phyloP scores from a whole-genome alignment of 148 eudicot genomes.

The Vaccinium macrocarpon region DNA sequence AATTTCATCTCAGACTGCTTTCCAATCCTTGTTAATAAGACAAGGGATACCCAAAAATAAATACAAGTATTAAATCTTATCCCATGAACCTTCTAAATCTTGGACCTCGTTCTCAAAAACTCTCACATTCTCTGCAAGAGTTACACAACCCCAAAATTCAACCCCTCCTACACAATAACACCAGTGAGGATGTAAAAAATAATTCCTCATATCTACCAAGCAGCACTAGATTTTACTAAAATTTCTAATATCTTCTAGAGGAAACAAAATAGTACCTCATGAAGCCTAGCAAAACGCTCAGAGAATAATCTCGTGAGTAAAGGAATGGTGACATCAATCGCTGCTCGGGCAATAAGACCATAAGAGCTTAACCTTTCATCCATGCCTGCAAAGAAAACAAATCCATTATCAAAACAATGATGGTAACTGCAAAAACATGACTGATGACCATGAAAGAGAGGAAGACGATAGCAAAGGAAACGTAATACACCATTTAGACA shows the following conservation, averaged over 20 bases:
- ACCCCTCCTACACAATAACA: not conserved
- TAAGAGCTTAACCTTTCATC: slow-evolving; percentile 96
- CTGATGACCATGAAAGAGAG: not conserved
- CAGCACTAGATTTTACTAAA: not conserved
- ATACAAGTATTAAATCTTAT: not conserved
- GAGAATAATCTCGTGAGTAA: slow-evolving; percentile 63
- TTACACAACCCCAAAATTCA: not conserved
- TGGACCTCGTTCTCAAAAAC: not conserved
- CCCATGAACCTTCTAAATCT: slow-evolving; percentile 8
- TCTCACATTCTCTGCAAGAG: not conserved
- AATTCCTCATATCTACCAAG: not conserved
- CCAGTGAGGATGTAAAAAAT: not conserved
- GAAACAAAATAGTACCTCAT: slow-evolving; percentile 50
- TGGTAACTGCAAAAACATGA: slow-evolving; percentile 1
- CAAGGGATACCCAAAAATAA: not conserved
- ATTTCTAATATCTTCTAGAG: not conserved
- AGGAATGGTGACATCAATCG: slow-evolving; percentile 65
- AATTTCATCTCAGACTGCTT: not conserved
- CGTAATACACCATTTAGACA: slow-evolving; percentile 1
- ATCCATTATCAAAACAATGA: slow-evolving; percentile 5
- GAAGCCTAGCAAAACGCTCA: slow-evolving; percentile 70
- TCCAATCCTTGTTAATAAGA: slow-evolving; percentile 1
- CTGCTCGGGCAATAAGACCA: slow-evolving; percentile 88
- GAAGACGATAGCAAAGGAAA: slow-evolving; percentile 5
- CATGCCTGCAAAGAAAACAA: slow-evolving; percentile 58